These are phyloP conservation scores for Sutorius australiensis DNA, from an alignment of 768 basidiomycete species.

Conservation along the genomic window DNA sequence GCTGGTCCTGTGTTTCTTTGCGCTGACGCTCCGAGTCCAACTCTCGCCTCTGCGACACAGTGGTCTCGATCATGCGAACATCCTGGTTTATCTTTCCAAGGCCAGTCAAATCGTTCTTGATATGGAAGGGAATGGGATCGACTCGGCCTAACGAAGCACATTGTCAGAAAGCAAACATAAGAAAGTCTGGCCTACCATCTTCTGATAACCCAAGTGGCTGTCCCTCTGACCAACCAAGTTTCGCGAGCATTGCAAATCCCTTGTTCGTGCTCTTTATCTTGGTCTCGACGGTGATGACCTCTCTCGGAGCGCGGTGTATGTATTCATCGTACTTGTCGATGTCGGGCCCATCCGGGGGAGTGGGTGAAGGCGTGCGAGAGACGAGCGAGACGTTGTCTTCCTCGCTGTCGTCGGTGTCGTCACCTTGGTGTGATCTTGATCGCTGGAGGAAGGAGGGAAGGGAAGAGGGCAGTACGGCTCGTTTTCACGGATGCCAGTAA, in stretches of 20 bases:
- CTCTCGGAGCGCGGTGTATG: conserved; percentile 45
- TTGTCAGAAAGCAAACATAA: neutral
- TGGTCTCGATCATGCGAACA: conserved; percentile 79
- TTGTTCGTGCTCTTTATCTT: conserved; percentile 76
- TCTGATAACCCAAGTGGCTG: conserved; percentile 71
- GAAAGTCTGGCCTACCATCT: conserved; percentile 49
- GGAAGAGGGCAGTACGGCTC: conserved; percentile 55
- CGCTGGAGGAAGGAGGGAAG: conserved; percentile 57
- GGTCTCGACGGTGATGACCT: conserved; percentile 78
- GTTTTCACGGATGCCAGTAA: conserved; percentile 40
- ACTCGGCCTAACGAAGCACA: conserved; percentile 54
- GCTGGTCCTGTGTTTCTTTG: conserved; percentile 77
- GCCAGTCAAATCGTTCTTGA: conserved; percentile 75
- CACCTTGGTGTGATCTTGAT: conserved; percentile 39
- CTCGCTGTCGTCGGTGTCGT: conserved; percentile 42
- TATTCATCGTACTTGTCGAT: conserved; percentile 68
- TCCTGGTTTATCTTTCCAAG: conserved; percentile 79
- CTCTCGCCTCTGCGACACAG: conserved; percentile 75
- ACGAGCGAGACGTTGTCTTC: conserved; percentile 71
- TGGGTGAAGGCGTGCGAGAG: conserved; percentile 76
- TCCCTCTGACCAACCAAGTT: conserved; percentile 81
- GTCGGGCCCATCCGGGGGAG: conserved; percentile 47
- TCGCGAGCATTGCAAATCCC: conserved; percentile 75
- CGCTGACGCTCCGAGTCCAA: conserved; percentile 79
- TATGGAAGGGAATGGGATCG: conserved; percentile 78